phyloP scores from a whole-genome alignment of 371 early-diverging fungal genomes.

The Mucor lusitanicus region DNA sequence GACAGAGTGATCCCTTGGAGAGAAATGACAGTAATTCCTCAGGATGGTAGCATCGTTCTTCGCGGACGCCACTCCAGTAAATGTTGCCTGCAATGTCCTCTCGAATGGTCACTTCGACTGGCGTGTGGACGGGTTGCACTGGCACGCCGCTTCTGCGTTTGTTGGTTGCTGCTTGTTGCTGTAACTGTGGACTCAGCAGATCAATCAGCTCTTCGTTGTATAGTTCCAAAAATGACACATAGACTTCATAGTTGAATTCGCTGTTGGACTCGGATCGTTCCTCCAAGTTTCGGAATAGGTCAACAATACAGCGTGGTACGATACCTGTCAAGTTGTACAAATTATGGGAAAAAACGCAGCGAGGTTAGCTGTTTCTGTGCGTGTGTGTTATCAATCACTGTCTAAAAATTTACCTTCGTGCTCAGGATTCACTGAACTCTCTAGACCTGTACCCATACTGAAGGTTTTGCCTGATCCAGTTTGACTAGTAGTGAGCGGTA shows the following conservation, averaged over 20 bases:
- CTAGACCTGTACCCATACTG: conserved; percentile 52
- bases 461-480: conserved; percentile 63
- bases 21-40: conserved; percentile 77
- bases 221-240: conserved; percentile 90
- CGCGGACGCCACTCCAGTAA: conserved; percentile 88
- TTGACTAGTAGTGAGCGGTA: conserved; percentile 28
- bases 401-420: conserved; percentile 33
- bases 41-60: conserved; percentile 74
- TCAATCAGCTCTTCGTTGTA: conserved; percentile 98
- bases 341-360: conserved; percentile 13
- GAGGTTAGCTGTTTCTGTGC: background rate
- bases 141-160: conserved; percentile 18
- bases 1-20: conserved; percentile 77
- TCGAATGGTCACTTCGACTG: conserved; percentile 67
- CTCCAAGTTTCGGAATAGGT: conserved; percentile 57
- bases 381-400: background rate
- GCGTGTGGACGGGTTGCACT: conserved; percentile 1
- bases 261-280: conserved; percentile 42
- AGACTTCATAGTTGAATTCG: conserved; percentile 63
- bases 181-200: conserved; percentile 61
- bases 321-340: conserved; percentile 62
- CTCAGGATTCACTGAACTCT: conserved; percentile 35
- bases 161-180: conserved; percentile 4
- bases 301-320: conserved; percentile 82
- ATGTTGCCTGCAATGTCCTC: conserved; percentile 94